A percentile compares a stretch with the other conserved stretches of the same genome.
Conservation (phyloP, 2,329 filamentous ascomycete genomes). For the Leptographium lundbergii region DNA sequence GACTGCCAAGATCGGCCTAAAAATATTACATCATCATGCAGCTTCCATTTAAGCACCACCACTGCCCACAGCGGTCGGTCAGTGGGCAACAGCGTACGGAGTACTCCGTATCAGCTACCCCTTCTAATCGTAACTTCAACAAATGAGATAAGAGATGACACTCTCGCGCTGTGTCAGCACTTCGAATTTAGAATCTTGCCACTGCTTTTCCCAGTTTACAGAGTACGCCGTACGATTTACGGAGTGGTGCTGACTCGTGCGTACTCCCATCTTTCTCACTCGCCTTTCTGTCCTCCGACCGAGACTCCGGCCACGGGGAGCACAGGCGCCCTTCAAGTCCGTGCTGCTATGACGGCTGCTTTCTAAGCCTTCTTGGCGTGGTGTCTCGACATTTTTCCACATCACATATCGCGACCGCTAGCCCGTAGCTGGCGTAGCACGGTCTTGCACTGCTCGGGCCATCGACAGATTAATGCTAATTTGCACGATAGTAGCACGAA, state of each 20-base stretch:
- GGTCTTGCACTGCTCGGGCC: neutral
- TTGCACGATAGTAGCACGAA: neutral
- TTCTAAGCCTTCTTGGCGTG: too few species aligned
- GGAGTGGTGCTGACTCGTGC: too few species aligned
- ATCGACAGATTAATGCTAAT: neutral
- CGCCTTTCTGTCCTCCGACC: neutral
- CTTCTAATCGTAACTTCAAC: neutral
- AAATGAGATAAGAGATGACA: neutral
- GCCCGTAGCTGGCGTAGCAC: neutral
- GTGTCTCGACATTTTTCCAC: too few species aligned
- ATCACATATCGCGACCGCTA: neutral
- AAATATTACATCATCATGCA: neutral
- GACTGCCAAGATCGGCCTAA: neutral
- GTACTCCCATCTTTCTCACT: neutral
- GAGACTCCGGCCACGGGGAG: neutral
- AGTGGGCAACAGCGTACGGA: neutral
- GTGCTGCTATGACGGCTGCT: neutral
- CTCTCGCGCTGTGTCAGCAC: neutral
- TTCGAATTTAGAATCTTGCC: too few species aligned
- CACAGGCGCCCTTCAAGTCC: neutral
- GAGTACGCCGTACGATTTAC: too few species aligned
- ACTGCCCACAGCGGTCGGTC: neutral
- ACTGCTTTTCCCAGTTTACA: too few species aligned
- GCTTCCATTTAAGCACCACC: neutral
- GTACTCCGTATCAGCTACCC: neutral